Base-by-base conservation (phyloP, 306 rosid genomes). In the Pterocarpus santalinus region DNA sequence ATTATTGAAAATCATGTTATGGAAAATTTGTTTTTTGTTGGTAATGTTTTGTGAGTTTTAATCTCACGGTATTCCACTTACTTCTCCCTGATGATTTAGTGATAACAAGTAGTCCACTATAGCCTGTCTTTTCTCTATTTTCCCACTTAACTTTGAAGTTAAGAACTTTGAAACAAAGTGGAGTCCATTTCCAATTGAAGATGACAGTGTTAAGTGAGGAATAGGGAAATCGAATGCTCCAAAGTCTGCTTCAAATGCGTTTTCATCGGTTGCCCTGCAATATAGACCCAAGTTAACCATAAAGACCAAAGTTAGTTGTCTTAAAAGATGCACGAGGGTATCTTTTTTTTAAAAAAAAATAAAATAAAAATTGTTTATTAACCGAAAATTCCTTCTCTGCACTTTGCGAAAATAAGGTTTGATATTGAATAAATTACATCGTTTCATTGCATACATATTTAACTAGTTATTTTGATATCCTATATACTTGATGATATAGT, bases 171-270 rank as follows among this genome's bases (percentile, higher is more conserved):
- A 82, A 66, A 89, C 83, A 68, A 71, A 86, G 51, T 53, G 44
- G 68, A 89, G 69, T 43, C 97, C 97, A 72, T 88, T 89, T 82
- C 97, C 97, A 43, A 93, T 87, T 13, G 97, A 93, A 78, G 97
- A 86, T 15, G 96, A 84, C 47, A 89, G 76, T 12, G 82, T 90
- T 52, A 93, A 84, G 43, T 69, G 90, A 17, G 92, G 94, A 85
- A 77, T 81, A 43, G 90, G 53, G 86, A 65, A 87, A 69, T 90
- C 92, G 64, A 89, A 79, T 49, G 92, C 91, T 67, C 84, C 85
- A 75, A 93, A 91, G 78, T 93, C 94, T 35, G 91, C 87, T 87
- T 93, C 97, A 75, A 89, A 75, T 53, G 92, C 79, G 83, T 88
- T 81, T 77, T 84, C 91, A 84, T 91, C 90, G 34, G 78, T 91